Conservation (phyloP, 2,329 filamentous ascomycete species). For the Colletotrichum spaethianum region DNA sequence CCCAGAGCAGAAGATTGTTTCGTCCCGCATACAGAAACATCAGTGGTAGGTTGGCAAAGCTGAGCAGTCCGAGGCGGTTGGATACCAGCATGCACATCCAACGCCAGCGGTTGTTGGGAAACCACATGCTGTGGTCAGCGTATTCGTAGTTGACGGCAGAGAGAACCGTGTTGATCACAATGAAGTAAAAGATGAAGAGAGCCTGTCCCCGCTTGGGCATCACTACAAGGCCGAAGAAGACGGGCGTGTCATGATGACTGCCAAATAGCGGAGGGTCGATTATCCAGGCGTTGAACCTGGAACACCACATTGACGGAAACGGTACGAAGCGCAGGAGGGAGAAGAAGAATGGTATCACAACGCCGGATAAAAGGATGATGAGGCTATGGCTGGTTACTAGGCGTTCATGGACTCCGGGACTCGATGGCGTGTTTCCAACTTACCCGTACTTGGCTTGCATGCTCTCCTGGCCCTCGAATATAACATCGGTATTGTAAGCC, state of each 20-base stretch:
- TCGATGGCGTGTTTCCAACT: not conserved
- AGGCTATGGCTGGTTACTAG: conserved; percentile 37
- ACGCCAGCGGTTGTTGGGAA: not conserved
- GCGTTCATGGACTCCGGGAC: not conserved
- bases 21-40: conserved; percentile 55
- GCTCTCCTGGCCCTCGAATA: conserved; percentile 5
- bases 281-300: conserved; percentile 43
- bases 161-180: conserved; percentile 55
- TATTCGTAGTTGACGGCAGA: conserved; percentile 48
- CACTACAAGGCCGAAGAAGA: conserved; percentile 41
- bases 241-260: conserved; percentile 40
- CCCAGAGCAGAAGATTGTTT: conserved; percentile 58
- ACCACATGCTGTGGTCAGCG: conserved; percentile 45
- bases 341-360: conserved; percentile 47
- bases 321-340: conserved; percentile 51
- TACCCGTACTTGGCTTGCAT: not conserved
- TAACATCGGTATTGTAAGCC: not conserved
- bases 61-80: conserved; percentile 53
- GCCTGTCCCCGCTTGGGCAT: conserved; percentile 47
- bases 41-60: conserved; percentile 51
- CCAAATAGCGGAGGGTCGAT: conserved; percentile 46
- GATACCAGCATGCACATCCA: conserved; percentile 9
- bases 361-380: conserved; percentile 44
- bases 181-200: conserved; percentile 58
- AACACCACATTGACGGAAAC: conserved; percentile 39